These are phyloP conservation scores for Sesbania bispinosa DNA, from an alignment of 306 rosid species.

Conservation along the genomic window DNA sequence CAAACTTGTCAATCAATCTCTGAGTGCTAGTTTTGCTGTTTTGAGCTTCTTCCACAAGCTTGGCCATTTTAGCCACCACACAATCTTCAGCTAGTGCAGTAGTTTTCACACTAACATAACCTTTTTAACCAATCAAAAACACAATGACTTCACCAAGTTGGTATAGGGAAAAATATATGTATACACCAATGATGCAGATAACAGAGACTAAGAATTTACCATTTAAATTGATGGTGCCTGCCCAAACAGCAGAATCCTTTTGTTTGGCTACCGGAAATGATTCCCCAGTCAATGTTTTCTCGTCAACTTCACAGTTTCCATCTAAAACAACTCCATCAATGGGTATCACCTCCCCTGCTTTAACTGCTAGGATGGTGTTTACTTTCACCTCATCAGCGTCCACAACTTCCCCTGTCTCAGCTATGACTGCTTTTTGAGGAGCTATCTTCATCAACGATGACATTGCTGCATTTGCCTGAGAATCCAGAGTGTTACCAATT, in stretches of 20 bases:
- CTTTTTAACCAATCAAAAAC: slow-evolving; percentile 39
- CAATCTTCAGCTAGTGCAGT: slow-evolving; percentile 84
- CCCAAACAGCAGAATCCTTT: slow-evolving; percentile 76
- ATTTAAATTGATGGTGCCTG: slow-evolving; percentile 87
- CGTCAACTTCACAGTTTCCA: slow-evolving; percentile 83
- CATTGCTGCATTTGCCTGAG: slow-evolving; percentile 94
- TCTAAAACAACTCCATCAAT: slow-evolving; percentile 83
- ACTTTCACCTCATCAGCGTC: slow-evolving; percentile 77
- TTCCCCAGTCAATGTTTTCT: slow-evolving; percentile 87
- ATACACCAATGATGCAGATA: background rate
- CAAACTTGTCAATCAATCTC: slow-evolving; percentile 75
- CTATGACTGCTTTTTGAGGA: slow-evolving; percentile 84
- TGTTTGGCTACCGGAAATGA: slow-evolving; percentile 87
- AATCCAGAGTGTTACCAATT: slow-evolving; percentile 11
- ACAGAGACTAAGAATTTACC: slow-evolving; percentile 39
- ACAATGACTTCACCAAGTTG: background rate
- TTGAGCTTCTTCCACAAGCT: slow-evolving; percentile 95
- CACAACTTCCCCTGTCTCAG: slow-evolving; percentile 77
- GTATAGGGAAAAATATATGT: background rate
- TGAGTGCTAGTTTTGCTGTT: slow-evolving; percentile 78
- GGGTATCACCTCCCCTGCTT: slow-evolving; percentile 88
- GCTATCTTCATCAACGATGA: slow-evolving; percentile 73
- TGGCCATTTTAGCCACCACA: slow-evolving; percentile 92
- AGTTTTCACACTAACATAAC: slow-evolving; percentile 85
- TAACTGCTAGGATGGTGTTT: slow-evolving; percentile 64